phyloP scores from a whole-genome alignment of 2,329 filamentous ascomycete genomes.

The Claviceps paspali region DNA sequence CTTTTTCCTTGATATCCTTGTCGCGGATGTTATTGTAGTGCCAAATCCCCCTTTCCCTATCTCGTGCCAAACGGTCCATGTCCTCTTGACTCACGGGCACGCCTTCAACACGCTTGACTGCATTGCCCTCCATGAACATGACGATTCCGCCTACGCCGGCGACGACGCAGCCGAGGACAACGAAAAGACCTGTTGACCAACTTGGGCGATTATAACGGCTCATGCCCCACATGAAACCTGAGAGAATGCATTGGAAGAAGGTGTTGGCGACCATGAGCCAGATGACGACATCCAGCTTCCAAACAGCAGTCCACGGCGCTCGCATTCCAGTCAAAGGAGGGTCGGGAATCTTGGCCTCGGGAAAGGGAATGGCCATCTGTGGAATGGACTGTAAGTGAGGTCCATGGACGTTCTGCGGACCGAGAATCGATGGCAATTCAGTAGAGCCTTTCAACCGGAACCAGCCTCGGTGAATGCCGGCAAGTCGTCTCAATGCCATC shows the following conservation, averaged over 20 bases:
- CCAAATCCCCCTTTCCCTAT: slow-evolving; percentile 38
- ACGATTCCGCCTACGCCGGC: slow-evolving; percentile 54
- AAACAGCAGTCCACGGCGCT: slow-evolving; percentile 49
- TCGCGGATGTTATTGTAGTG: slow-evolving; percentile 35
- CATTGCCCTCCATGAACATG: slow-evolving; percentile 56
- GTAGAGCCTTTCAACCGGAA: slow-evolving; percentile 56
- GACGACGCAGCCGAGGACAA: slow-evolving; percentile 56
- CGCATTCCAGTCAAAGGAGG: slow-evolving; percentile 57
- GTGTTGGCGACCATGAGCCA: slow-evolving; percentile 72
- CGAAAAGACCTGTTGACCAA: slow-evolving; percentile 68
- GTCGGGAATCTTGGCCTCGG: slow-evolving; percentile 45
- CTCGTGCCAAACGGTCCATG: slow-evolving; percentile 30
- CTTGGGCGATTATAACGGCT: slow-evolving; percentile 58
- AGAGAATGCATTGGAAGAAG: slow-evolving; percentile 57
- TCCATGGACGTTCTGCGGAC: slow-evolving; percentile 34
- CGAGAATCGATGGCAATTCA: slow-evolving; percentile 35
- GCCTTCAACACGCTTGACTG: slow-evolving; percentile 57
- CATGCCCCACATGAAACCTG: slow-evolving; percentile 71
- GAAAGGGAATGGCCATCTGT: slow-evolving; percentile 38
- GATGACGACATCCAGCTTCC: slow-evolving; percentile 68
- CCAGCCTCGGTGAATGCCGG: slow-evolving; percentile 62
- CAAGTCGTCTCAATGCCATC: slow-evolving; percentile 49
- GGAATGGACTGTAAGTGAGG: slow-evolving; percentile 23
- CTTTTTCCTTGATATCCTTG: slow-evolving; percentile 13
- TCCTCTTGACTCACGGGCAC: slow-evolving; percentile 47